These are phyloP conservation scores for Xylaria sp. DNA, from an alignment of 2,329 filamentous ascomycete species.

Conservation along the genomic window DNA sequence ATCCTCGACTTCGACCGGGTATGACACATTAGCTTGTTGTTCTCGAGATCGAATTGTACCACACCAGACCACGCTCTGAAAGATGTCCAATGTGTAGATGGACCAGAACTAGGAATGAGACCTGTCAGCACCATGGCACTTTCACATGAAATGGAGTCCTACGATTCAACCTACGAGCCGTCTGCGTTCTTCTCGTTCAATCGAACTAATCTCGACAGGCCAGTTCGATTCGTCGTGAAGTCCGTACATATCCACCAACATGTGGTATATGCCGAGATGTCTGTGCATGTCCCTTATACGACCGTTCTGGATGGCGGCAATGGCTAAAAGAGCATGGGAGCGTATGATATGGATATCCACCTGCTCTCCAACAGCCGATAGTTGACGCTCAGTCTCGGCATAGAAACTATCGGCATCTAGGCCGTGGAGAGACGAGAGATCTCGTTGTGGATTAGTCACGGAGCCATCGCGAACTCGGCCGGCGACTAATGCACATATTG, in stretches of 20 bases:
- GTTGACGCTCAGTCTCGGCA: constrained; percentile 15
- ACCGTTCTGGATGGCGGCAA: constrained; percentile 25
- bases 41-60: constrained; percentile 25
- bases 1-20: constrained; percentile 28
- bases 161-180: constrained; percentile 13
- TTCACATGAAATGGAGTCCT: not conserved
- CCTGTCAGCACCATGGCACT: constrained; percentile 4
- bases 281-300: constrained; percentile 18
- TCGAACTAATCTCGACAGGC: constrained; percentile 15
- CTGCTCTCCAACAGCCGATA: constrained; percentile 13
- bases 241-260: constrained; percentile 29
- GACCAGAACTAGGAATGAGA: constrained; percentile 25
- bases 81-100: constrained; percentile 26
- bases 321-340: constrained; percentile 25
- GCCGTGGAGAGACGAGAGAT: constrained; percentile 9
- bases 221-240: constrained; percentile 31
- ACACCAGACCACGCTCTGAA: constrained; percentile 17
- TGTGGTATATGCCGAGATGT: constrained; percentile 26
- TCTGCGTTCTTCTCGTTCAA: constrained; percentile 29
- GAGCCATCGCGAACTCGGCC: constrained; percentile 27
- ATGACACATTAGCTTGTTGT: constrained; percentile 24
- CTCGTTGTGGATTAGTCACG: constrained; percentile 26
- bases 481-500: constrained; percentile 24
- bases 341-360: constrained; percentile 28
- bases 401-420: constrained; percentile 22